Percentiles rank a stretch among this genome's conserved stretches.
These are phyloP conservation scores for Phylloporus sp. DNA, from an alignment of 768 basidiomycete species.

Conservation along the genomic window DNA sequence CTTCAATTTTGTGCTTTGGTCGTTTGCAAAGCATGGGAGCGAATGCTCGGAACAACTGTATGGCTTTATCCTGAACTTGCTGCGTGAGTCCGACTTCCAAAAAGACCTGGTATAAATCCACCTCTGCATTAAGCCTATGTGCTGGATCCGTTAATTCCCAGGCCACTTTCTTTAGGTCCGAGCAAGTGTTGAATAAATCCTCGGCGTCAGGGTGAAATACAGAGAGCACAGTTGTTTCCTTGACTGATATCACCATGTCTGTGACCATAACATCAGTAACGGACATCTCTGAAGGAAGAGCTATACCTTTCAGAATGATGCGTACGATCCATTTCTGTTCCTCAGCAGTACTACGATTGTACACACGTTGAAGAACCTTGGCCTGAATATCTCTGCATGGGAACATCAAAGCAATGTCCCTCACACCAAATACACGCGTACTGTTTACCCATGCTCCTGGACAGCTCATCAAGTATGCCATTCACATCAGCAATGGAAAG, in stretches of 20 bases:
- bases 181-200: conserved; percentile 93
- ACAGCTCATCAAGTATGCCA: conserved; percentile 70
- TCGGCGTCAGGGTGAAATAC: conserved; percentile 95
- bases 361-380: conserved; percentile 70
- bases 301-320: conserved; percentile 86
- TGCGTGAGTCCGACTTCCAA: conserved; percentile 3
- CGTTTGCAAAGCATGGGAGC: conserved; percentile 95
- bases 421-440: conserved; percentile 30
- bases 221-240: conserved; percentile 88
- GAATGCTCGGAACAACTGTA: conserved; percentile 82
- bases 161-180: conserved; percentile 89
- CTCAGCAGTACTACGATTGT: conserved; percentile 74
- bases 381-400: conserved; percentile 66
- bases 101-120: conserved; percentile 13
- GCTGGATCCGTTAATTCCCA: conserved; percentile 83
- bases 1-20: conserved; percentile 74
- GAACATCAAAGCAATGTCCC: conserved; percentile 5
- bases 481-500: conserved; percentile 85
- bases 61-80: conserved; percentile 71
- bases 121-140: conserved; percentile 59
- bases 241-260: conserved; percentile 92
- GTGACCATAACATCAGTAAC: background rate
- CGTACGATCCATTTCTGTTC: conserved; percentile 97
- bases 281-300: background rate
- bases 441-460: conserved; percentile 72